These are phyloP conservation scores for Epichloe elymi DNA, from an alignment of 2,329 filamentous ascomycete genomes.

Conservation along the genomic window DNA sequence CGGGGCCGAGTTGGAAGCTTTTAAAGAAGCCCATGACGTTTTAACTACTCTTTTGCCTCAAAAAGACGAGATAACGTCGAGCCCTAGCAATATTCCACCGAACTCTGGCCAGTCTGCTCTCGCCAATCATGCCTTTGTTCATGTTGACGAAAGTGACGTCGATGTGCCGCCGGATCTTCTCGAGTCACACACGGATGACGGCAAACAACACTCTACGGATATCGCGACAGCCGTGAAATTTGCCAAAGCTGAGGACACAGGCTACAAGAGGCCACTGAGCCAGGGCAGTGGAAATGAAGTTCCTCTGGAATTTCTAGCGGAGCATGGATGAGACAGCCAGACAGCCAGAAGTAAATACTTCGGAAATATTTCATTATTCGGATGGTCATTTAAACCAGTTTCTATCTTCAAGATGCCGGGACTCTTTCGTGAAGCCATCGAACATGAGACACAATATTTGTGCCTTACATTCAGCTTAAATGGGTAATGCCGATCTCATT, in stretches of 20 bases:
- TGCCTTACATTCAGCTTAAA: too few relatives aligned
- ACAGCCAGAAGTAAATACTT: background rate
- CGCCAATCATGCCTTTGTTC: background rate
- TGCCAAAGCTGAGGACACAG: background rate
- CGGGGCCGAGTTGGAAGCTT: constrained; percentile 58
- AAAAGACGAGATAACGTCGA: background rate
- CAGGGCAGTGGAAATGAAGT: constrained; percentile 34
- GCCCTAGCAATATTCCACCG: background rate
- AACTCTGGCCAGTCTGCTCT: background rate
- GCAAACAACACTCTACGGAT: constrained; percentile 5
- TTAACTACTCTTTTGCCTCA: constrained; percentile 19
- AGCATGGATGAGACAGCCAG: constrained; percentile 20
- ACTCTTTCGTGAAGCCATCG: too few relatives aligned
- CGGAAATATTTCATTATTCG: too few relatives aligned
- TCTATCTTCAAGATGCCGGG: too few relatives aligned
- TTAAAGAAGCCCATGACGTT: constrained; percentile 45
- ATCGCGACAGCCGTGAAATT: background rate
- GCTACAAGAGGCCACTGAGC: constrained; percentile 10
- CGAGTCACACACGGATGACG: constrained; percentile 18
- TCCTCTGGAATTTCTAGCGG: constrained; percentile 37
- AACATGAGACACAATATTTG: too few relatives aligned
- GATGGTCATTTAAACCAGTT: too few relatives aligned
- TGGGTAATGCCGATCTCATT: too few relatives aligned
- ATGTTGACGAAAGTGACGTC: constrained; percentile 11
- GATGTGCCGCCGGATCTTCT: constrained; percentile 15